Evolutionary conservation across 1,284 basidiomycete genomes (phyloP), one percentile per base, ranked within the genome.

Genomic region (Prillingera fragicola): DNA sequence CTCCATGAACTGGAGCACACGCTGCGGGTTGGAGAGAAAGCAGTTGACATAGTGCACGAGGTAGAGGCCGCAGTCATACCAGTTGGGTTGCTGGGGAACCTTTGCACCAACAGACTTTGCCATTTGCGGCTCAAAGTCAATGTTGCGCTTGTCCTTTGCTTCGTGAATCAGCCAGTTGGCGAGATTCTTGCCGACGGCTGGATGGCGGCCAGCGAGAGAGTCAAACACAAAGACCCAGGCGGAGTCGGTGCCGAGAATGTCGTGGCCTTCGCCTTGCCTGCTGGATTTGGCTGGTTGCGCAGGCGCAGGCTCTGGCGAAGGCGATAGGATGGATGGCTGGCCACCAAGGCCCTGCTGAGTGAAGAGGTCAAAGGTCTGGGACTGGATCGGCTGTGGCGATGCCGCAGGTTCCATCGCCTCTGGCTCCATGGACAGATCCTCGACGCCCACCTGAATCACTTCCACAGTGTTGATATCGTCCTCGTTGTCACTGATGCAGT

Each of bases 141-240:
- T 59, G 3, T 70, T 67, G 46, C 78, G 78, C 73, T 92, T 95
- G 65, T 90, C 83, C 47, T 75, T 72, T 0, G 91, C 91, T 65
- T 98, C 94, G 52, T 76, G 72, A 29, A 73, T 70, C 8, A 97
- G 78, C 67, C 94, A 98, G 19, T 72, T 60, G 21, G 71, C 70
- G 13, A 98, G 77, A 14, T 75, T 76, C 32, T 73, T 83, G 33
- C 75, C 65, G 1, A 82, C 87, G 17, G 79, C 75, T 0, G 72
- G 70, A 67, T 96, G 94, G 13, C 72, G 69, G 10, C 73, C 72
- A 1, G 84, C 83, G 22, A 98, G 77, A 1, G 91, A 96, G 65
- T 98, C 94, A 41, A 97, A 78, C 0, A 81, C 87, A 60, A 90
- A 81, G 32, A 95, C 17, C n/a, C 22, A 15, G 23, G 22, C 5